These are phyloP conservation scores for Thalassiosira oceanica DNA, from an alignment of 352 stramenopile genomes.

Conservation along the genomic window DNA sequence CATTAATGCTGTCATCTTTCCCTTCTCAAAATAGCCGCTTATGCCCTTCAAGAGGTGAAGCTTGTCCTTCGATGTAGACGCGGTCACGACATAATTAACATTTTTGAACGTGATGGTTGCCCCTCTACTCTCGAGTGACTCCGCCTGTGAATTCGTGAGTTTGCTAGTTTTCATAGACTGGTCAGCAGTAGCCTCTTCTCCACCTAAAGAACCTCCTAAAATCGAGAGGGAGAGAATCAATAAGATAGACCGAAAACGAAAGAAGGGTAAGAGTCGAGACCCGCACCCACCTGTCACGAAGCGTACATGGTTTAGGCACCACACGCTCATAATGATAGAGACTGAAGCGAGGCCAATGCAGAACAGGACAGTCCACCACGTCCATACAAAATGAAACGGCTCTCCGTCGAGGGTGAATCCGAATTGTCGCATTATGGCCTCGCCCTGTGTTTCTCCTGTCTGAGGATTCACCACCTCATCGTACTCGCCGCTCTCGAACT, in stretches of 20 bases:
- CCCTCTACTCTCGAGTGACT: no score
- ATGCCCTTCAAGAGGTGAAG: constrained; percentile 40
- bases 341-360: no score
- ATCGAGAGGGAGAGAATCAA: no score
- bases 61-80: constrained; percentile 35
- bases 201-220: no score
- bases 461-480: constrained; percentile 26
- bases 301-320: no score
- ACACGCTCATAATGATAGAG: no score
- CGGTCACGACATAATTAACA: constrained; percentile 33
- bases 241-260: no score
- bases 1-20: constrained; percentile 24
- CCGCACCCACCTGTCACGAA: no score
- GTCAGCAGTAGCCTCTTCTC: no score
- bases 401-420: constrained; percentile 54
- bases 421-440: constrained; percentile 49
- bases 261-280: no score
- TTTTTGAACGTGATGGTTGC: constrained; percentile 43
- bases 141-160: no score
- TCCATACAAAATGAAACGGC: constrained; percentile 46
- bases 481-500: constrained; percentile 58
- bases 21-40: constrained; percentile 24
- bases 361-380: constrained; percentile 47
- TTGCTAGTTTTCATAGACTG: no score
- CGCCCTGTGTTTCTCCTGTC: constrained; percentile 38